Evolutionary conservation across 1,284 basidiomycete genomes (phyloP).

Genomic region (Singerocomus inundabilis): DNA sequence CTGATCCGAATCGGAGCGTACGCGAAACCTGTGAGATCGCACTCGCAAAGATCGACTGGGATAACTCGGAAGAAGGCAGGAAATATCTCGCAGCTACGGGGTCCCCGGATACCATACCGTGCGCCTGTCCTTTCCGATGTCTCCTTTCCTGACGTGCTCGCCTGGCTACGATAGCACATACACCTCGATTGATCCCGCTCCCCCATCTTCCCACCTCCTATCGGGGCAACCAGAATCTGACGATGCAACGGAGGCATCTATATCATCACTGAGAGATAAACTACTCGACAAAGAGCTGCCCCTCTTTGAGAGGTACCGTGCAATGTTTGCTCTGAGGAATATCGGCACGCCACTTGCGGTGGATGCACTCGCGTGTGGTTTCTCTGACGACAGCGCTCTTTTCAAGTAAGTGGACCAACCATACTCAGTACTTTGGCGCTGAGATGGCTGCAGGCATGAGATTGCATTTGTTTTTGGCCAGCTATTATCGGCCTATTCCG

Average conservation of each 20-base stretch:
- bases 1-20: conserved; percentile 78
- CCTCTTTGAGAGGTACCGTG: conserved; percentile 93
- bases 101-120: conserved; percentile 39
- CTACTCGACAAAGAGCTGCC: conserved; percentile 72
- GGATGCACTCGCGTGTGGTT: conserved; percentile 87
- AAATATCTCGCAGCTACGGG: conserved; percentile 38
- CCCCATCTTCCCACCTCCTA: conserved; percentile 65
- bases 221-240: conserved; percentile 50
- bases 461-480: conserved; percentile 99
- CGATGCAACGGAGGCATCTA: conserved; percentile 45
- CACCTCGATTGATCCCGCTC: conserved; percentile 95
- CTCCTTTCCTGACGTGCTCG: conserved; percentile 22
- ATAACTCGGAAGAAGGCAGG: conserved; percentile 74
- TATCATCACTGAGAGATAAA: conserved; percentile 58
- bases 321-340: conserved; percentile 97
- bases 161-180: conserved; percentile 43
- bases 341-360: conserved; percentile 82
- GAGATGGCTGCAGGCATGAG: conserved; percentile 70
- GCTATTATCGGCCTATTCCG: conserved; percentile 85
- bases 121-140: conserved; percentile 17
- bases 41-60: conserved; percentile 92
- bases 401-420: conserved; percentile 69
- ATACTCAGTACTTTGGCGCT: background rate
- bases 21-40: conserved; percentile 99
- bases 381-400: conserved; percentile 81